These are phyloP conservation scores for Colletotrichum scovillei DNA, from an alignment of 2,329 filamentous ascomycete genomes.

Conservation along the genomic window DNA sequence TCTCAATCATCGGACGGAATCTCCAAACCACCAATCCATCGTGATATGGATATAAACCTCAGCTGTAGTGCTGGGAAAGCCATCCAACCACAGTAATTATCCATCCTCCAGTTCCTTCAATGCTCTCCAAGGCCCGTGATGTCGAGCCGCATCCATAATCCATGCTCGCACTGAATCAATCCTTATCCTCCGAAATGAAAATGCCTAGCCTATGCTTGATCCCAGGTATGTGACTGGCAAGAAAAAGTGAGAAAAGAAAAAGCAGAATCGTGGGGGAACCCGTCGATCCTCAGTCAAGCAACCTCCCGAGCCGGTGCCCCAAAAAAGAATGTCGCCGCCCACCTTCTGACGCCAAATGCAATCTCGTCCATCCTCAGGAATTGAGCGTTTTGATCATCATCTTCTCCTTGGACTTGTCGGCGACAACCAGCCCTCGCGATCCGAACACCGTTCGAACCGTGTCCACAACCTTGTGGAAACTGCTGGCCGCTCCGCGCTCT, in stretches of 20 bases:
- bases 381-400: conserved; percentile 80
- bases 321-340: conserved; percentile 26
- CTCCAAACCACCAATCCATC: conserved; percentile 1
- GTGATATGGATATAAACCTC: conserved; percentile 19
- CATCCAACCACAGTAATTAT: conserved; percentile 28
- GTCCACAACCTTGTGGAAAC: conserved; percentile 85
- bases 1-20: background rate
- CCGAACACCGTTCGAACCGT: conserved; percentile 78
- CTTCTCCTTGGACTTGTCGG: conserved; percentile 73
- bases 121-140: background rate
- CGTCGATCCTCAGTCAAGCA: conserved; percentile 11
- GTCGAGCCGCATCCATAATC: conserved; percentile 2
- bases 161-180: conserved; percentile 8
- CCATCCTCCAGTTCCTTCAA: conserved; percentile 12
- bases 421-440: conserved; percentile 73
- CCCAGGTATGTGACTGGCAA: background rate
- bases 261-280: conserved; percentile 9
- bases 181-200: conserved; percentile 9
- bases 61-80: conserved; percentile 14
- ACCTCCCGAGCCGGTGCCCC: conserved; percentile 6
- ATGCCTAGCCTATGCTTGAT: conserved; percentile 15
- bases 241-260: conserved; percentile 27
- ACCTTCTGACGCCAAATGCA: conserved; percentile 32
- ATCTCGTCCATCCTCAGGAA: conserved; percentile 48
- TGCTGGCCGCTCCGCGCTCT: conserved; percentile 90